Evolutionary conservation across 2,329 filamentous ascomycete genomes (phyloP).

Genomic region (Metarhizium brunneum): DNA sequence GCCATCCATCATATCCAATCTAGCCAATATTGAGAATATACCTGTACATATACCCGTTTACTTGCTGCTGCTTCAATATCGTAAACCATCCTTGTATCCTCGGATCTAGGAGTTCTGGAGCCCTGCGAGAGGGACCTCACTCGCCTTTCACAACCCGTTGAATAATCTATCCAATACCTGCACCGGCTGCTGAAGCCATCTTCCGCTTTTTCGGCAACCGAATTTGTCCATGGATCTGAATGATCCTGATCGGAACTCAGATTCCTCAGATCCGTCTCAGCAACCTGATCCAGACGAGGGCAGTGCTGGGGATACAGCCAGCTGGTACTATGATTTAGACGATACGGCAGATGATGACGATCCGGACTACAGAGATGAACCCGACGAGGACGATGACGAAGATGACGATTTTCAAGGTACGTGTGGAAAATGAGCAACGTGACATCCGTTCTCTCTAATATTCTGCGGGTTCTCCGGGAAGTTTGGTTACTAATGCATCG

Average conservation of each 20-base stretch:
- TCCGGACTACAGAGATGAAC: slow-evolving; percentile 11
- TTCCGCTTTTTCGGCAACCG: too few species aligned
- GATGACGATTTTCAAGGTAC: slow-evolving; percentile 13
- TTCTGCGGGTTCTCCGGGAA: not conserved
- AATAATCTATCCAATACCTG: not conserved
- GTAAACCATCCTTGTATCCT: too few species aligned
- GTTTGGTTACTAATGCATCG: not conserved
- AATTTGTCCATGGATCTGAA: not conserved
- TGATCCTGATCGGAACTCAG: not conserved
- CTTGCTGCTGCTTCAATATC: too few species aligned
- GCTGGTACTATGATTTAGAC: slow-evolving; percentile 6
- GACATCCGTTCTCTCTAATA: not conserved
- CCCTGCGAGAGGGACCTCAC: too few species aligned
- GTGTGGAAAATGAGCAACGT: not conserved
- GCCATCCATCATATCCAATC: too few species aligned
- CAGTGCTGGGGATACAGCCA: slow-evolving; percentile 19
- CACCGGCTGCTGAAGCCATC: not conserved
- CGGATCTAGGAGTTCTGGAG: too few species aligned
- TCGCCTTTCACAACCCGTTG: not conserved
- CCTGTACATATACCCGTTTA: too few species aligned
- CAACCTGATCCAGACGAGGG: not conserved
- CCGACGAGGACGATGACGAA: slow-evolving; percentile 12
- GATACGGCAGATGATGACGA: slow-evolving; percentile 6
- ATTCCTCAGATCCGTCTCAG: not conserved
- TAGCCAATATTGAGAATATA: too few species aligned